Conservation (phyloP, 2,329 filamentous ascomycete genomes). For the Epichloe coenophiala region DNA sequence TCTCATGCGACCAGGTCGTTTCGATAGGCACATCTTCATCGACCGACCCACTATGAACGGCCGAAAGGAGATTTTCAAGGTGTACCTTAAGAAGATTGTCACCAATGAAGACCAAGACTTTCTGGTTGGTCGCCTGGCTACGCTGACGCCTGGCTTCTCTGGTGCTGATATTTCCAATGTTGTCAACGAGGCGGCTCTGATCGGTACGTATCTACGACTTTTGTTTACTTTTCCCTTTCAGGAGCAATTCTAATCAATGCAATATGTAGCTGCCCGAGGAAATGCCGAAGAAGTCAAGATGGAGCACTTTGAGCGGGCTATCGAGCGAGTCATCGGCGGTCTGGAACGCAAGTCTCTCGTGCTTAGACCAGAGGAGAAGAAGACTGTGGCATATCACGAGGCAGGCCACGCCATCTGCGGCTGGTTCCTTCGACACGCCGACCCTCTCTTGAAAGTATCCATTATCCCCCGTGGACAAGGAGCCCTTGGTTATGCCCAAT, state of each 20-base stretch:
- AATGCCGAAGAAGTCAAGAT: constrained; percentile 73
- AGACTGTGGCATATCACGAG: constrained; percentile 93
- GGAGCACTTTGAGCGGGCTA: constrained; percentile 90
- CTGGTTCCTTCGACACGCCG: constrained; percentile 95
- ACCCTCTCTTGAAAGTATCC: constrained; percentile 92
- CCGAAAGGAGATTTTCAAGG: constrained; percentile 87
- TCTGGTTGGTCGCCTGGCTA: constrained; percentile 75
- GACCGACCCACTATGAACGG: constrained; percentile 95
- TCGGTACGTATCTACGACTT: constrained; percentile 50
- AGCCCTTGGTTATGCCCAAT: constrained; percentile 90
- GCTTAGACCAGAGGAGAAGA: constrained; percentile 85
- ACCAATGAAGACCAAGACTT: constrained; percentile 83
- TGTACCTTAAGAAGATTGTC: constrained; percentile 89
- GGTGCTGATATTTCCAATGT: constrained; percentile 98
- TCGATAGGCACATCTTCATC: constrained; percentile 92
- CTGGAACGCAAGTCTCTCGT: constrained; percentile 96
- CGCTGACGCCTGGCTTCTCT: constrained; percentile 89
- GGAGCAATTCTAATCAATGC: constrained; percentile 8
- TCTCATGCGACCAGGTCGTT: constrained; percentile 89
- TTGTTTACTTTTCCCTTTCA: constrained; percentile 16
- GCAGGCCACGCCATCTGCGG: constrained; percentile 96
- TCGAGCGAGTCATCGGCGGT: constrained; percentile 91
- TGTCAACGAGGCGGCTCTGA: constrained; percentile 91
- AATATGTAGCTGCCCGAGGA: constrained; percentile 57
- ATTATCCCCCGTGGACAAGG: constrained; percentile 97